A percentile compares a stretch with the other conserved stretches of the same genome.
These are phyloP conservation scores for Didymella segeticola DNA, from an alignment of 2,329 filamentous ascomycete genomes.

Conservation along the genomic window DNA sequence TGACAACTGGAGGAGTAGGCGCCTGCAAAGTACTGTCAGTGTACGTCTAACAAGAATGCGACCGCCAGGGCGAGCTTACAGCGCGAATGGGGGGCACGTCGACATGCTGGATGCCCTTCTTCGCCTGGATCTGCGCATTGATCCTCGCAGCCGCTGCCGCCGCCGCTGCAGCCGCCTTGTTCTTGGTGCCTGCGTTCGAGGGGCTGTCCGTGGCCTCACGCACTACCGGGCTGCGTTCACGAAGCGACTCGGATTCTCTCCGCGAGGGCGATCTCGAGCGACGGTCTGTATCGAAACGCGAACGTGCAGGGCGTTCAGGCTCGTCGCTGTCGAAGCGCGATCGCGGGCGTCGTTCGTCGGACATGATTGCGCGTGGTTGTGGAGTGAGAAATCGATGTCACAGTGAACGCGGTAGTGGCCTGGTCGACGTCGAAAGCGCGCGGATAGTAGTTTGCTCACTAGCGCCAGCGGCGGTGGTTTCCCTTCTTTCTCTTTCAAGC, in stretches of 20 bases:
- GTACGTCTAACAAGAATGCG: background rate
- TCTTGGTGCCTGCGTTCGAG: constrained; percentile 54
- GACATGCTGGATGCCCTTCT: constrained; percentile 88
- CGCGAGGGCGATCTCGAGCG: constrained; percentile 76
- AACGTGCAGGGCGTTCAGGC: constrained; percentile 65
- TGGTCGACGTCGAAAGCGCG: constrained; percentile 1
- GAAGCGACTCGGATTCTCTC: constrained; percentile 68
- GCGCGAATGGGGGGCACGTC: constrained; percentile 82
- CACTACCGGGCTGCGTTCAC: constrained; percentile 81
- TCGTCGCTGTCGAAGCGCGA: constrained; percentile 95
- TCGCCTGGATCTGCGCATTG: constrained; percentile 59
- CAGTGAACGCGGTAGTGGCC: background rate
- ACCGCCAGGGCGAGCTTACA: constrained; percentile 49
- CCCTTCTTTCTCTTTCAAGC: background rate
- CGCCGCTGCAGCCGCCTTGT: constrained; percentile 76
- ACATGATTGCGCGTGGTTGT: constrained; percentile 60
- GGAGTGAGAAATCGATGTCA: constrained; percentile 1
- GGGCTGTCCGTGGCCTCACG: constrained; percentile 57
- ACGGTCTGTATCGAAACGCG: constrained; percentile 73
- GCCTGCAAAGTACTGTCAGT: constrained; percentile 44
- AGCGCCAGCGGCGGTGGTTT: background rate
- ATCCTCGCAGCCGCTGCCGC: constrained; percentile 73
- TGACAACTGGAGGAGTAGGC: constrained; percentile 58
- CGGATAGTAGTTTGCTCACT: background rate
- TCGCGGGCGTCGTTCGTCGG: constrained; percentile 82